A percentile compares a stretch with the other conserved stretches of the same genome.
These are phyloP conservation scores for Linnemannia hyalina DNA, from an alignment of 192 early-diverging fungal species.

Conservation along the genomic window DNA sequence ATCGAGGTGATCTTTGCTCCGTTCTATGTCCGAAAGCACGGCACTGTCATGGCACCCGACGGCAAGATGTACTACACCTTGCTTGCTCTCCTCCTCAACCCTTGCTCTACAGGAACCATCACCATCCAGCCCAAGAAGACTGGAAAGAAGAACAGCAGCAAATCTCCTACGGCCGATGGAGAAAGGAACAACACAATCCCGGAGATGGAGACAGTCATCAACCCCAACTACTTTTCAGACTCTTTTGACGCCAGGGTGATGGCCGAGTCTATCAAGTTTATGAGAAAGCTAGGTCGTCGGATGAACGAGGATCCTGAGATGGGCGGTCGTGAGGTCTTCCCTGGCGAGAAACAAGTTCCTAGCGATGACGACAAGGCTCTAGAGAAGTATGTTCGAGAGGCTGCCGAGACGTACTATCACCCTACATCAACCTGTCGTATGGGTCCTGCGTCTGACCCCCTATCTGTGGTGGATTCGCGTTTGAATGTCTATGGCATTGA, in stretches of 20 bases:
- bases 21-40: neutral
- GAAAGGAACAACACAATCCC: too few species aligned
- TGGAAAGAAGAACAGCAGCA: neutral
- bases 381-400: conserved; percentile 19
- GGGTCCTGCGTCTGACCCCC: conserved; percentile 41
- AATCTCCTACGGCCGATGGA: too few species aligned
- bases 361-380: conserved; percentile 23
- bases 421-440: conserved; percentile 43
- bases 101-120: conserved; percentile 27
- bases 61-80: conserved; percentile 27
- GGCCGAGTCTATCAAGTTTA: conserved; percentile 31
- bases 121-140: conserved; percentile 28
- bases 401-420: conserved; percentile 31
- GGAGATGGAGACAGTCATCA: conserved; percentile 28
- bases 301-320: conserved; percentile 24
- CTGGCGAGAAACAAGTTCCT: conserved; percentile 29
- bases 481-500: conserved; percentile 51
- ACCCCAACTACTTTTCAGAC: conserved; percentile 42
- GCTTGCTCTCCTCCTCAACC: conserved; percentile 33
- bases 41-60: conserved; percentile 1
- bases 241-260: conserved; percentile 40
- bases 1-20: conserved; percentile 39
- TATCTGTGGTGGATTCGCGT: conserved; percentile 39
- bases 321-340: conserved; percentile 24
- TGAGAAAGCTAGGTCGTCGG: neutral